Percentiles rank a stretch among this genome's conserved stretches.
These are phyloP conservation scores for Priceomyces medius DNA, from an alignment of 805 yeast species.

Conservation along the genomic window DNA sequence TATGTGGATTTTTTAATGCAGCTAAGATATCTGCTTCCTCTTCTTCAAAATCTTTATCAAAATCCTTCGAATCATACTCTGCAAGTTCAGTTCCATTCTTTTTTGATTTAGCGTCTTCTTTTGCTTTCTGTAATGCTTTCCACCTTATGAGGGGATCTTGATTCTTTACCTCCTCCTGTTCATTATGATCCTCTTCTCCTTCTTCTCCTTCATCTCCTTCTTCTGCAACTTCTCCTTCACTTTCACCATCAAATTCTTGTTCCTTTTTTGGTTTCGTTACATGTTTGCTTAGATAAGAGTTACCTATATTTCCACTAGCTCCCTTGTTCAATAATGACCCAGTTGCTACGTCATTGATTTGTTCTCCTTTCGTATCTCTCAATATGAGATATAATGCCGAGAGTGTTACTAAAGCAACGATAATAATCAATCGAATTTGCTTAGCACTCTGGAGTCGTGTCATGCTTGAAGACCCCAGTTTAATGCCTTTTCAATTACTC, in stretches of 20 bases:
- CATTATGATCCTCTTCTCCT: neutral
- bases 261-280: too few species aligned
- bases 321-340: neutral
- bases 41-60: slow-evolving; percentile 4
- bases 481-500: too few species aligned
- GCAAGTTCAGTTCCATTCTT: neutral
- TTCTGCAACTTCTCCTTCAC: too few species aligned
- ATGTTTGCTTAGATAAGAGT: too few species aligned
- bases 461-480: too few species aligned
- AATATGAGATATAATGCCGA: slow-evolving; percentile 3
- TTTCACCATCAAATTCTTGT: too few species aligned
- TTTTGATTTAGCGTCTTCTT: neutral
- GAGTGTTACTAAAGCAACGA: slow-evolving; percentile 1
- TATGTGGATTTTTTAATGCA: slow-evolving; percentile 13
- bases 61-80: slow-evolving; percentile 4
- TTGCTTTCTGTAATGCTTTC: neutral
- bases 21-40: slow-evolving; percentile 6
- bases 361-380: neutral
- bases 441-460: slow-evolving; percentile 9
- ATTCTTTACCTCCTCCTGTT: neutral
- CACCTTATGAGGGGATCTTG: slow-evolving; percentile 1
- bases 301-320: too few species aligned
- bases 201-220: too few species aligned
- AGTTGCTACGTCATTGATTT: neutral
- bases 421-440: slow-evolving; percentile 3